A percentile compares a stretch with the other conserved stretches of the same genome.
Conservation (phyloP, 192 early-diverging fungal genomes). For the Rhizophlyctis rosea region DNA sequence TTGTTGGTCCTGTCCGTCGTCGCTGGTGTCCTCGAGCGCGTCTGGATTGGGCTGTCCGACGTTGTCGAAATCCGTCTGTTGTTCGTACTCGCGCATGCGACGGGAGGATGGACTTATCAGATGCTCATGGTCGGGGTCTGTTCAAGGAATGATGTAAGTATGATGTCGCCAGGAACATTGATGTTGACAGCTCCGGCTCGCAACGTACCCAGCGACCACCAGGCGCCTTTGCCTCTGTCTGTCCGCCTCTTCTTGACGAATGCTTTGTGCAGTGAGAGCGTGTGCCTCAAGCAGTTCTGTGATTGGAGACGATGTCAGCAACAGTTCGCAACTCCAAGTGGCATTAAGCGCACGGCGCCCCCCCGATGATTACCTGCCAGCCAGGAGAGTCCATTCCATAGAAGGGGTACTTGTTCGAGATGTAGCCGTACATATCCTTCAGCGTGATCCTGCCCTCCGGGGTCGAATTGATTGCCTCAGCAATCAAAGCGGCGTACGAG, state of each 20-base stretch:
- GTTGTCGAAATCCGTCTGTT: no score
- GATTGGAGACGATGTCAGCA: slow-evolving; percentile 5
- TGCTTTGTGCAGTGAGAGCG: slow-evolving; percentile 90
- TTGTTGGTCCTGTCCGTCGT: no score
- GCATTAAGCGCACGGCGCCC: not conserved
- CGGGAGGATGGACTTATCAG: not conserved
- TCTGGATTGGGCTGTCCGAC: no score
- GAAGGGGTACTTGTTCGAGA: slow-evolving; percentile 82
- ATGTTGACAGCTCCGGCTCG: not conserved
- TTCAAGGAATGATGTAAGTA: not conserved
- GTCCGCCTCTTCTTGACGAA: slow-evolving; percentile 87
- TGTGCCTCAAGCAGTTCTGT: slow-evolving; percentile 90
- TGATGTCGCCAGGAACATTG: not conserved
- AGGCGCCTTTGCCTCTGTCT: slow-evolving; percentile 91
- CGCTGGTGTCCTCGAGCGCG: no score
- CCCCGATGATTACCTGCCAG: slow-evolving; percentile 86
- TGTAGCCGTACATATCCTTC: slow-evolving; percentile 87
- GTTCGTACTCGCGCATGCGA: not conserved
- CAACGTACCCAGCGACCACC: slow-evolving; percentile 81
- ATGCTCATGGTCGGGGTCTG: not conserved
- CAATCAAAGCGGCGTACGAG: slow-evolving; percentile 89
- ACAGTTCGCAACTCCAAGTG: not conserved
- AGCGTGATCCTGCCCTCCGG: slow-evolving; percentile 73
- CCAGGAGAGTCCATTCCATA: slow-evolving; percentile 82
- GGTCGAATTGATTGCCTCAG: slow-evolving; percentile 84